Conservation (phyloP, 768 basidiomycete species). For the Sporobolomyces roseus region DNA sequence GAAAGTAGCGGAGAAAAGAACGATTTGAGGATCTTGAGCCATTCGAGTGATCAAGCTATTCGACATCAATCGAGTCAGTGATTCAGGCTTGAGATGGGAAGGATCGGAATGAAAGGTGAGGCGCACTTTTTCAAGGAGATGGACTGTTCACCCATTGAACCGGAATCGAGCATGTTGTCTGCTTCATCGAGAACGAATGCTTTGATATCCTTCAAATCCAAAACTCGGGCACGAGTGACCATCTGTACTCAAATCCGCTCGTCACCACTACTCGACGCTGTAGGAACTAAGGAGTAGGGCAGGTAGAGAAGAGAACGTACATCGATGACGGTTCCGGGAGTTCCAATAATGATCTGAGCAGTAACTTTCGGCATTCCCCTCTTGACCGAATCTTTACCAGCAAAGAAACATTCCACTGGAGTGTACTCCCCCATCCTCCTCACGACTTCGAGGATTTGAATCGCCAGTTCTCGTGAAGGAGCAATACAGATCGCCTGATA, state of each 20-base stretch:
- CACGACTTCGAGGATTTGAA: conserved; percentile 95
- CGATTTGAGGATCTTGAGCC: conserved; percentile 60
- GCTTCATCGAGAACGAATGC: conserved; percentile 97
- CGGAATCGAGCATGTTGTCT: conserved; percentile 96
- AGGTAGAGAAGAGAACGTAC: conserved; percentile 56
- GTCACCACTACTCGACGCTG: background rate
- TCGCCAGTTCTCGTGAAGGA: conserved; percentile 91
- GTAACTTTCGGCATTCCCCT: conserved; percentile 56
- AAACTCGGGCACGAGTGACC: conserved; percentile 38
- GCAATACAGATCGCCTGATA: conserved; percentile 89
- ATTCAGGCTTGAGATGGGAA: conserved; percentile 55
- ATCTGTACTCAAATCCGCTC: conserved; percentile 33
- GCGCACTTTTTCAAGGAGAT: conserved; percentile 86
- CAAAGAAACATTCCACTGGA: conserved; percentile 85
- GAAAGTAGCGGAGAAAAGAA: conserved; percentile 98
- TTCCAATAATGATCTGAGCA: conserved; percentile 90
- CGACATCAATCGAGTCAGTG: conserved; percentile 45
- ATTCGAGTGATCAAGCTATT: conserved; percentile 43
- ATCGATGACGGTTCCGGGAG: conserved; percentile 90
- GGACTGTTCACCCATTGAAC: conserved; percentile 82
- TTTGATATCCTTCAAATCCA: conserved; percentile 75
- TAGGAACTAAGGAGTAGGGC: too few species aligned
- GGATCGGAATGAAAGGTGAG: background rate
- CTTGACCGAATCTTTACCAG: conserved; percentile 69
- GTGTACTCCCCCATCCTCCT: conserved; percentile 94